Conservation (phyloP, 331 rosid genomes). For the Malus hybrid region DNA sequence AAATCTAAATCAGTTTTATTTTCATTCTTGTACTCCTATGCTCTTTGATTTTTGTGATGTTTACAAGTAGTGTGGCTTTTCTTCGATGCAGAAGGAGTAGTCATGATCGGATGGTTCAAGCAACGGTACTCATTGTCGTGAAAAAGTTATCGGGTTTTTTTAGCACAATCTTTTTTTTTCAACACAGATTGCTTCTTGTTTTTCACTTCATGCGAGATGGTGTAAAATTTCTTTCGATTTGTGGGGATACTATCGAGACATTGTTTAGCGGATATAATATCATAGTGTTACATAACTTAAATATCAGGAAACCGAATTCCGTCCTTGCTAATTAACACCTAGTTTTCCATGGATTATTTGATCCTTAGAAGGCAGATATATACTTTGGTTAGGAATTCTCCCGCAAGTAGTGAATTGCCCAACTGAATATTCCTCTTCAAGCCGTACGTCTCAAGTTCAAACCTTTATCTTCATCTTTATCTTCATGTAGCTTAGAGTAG, state of each 20-base stretch:
- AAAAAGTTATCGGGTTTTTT: not conserved
- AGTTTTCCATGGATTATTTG: not conserved
- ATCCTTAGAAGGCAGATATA: not conserved
- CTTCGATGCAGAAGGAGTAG: slow-evolving; percentile 26
- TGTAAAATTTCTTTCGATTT: not conserved
- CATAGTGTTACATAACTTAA: not conserved
- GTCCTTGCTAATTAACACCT: not conserved
- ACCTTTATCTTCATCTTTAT: no score
- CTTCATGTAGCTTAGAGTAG: no score
- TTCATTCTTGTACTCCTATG: not conserved
- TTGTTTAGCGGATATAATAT: not conserved
- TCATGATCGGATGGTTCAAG: not conserved
- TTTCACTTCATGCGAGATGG: not conserved
- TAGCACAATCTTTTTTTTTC: not conserved
- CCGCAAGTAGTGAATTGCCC: no score
- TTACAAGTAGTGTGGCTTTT: not conserved
- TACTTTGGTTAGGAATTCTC: not conserved
- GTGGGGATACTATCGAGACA: not conserved
- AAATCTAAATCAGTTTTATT: not conserved
- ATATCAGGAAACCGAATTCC: not conserved
- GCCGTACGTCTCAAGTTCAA: no score
- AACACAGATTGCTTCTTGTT: not conserved
- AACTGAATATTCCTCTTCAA: no score
- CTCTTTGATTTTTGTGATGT: not conserved
- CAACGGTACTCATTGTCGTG: not conserved